Conservation (phyloP, 352 stramenopile genomes). For the Phytophthora sp. region DNA sequence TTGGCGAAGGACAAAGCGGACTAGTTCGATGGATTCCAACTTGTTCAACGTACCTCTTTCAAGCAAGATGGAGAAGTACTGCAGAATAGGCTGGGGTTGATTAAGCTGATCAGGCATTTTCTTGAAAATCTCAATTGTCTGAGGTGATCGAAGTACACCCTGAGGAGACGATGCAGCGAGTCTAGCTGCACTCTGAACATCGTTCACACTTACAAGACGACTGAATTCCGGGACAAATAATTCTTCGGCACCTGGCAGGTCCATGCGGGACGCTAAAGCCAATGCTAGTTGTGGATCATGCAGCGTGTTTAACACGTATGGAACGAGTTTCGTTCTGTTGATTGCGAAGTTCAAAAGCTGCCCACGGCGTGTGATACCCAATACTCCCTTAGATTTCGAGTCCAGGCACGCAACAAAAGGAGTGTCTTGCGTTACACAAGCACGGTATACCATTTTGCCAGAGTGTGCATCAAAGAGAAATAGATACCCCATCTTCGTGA, state of each 20-base stretch:
- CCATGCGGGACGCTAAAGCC: slow-evolving; percentile 93
- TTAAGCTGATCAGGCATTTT: slow-evolving; percentile 96
- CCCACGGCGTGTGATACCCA: slow-evolving; percentile 97
- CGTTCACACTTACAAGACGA: slow-evolving; percentile 79
- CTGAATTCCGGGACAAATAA: slow-evolving; percentile 98
- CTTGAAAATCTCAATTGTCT: slow-evolving; percentile 98
- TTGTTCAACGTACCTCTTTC: slow-evolving; percentile 98
- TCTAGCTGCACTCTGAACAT: slow-evolving; percentile 71
- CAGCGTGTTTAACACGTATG: slow-evolving; percentile 97
- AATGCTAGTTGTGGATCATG: slow-evolving; percentile 95
- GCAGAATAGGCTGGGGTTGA: slow-evolving; percentile 95
- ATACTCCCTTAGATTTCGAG: slow-evolving; percentile 93
- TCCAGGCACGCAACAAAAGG: slow-evolving; percentile 94
- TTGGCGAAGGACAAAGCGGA: slow-evolving; percentile 96
- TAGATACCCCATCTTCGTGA: slow-evolving; percentile 99
- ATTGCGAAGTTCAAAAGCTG: slow-evolving; percentile 96
- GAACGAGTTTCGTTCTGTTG: slow-evolving; percentile 97
- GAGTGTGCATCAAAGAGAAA: slow-evolving; percentile 99
- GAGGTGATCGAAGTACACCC: slow-evolving; percentile 92
- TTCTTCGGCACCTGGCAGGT: slow-evolving; percentile 97
- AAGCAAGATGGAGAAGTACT: slow-evolving; percentile 98
- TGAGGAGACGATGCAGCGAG: slow-evolving; percentile 89
- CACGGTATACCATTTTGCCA: slow-evolving; percentile 97
- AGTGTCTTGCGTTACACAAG: slow-evolving; percentile 95
- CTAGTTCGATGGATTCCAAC: slow-evolving; percentile 98